Percentiles rank a stretch among this genome's conserved stretches.
These are phyloP conservation scores for Pleurozium schreberi DNA, from an alignment of 225 moss, liverwort and hornwort species.

Conservation along the genomic window DNA sequence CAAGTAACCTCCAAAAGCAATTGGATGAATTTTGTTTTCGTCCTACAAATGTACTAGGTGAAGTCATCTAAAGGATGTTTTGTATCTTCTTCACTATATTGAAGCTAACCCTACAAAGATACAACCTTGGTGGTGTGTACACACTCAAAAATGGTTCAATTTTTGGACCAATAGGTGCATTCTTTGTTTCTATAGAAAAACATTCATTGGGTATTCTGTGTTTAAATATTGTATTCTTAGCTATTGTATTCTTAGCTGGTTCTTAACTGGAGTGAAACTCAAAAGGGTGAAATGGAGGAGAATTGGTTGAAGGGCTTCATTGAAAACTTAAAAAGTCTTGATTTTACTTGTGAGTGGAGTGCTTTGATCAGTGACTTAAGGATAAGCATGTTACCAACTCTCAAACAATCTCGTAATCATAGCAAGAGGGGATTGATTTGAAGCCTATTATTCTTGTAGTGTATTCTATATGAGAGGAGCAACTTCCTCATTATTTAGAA, in stretches of 20 bases:
- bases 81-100: not conserved
- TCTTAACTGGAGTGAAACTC: not conserved
- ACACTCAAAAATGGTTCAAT: not conserved
- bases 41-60: not conserved
- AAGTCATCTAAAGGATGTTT: not conserved
- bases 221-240: too few species aligned
- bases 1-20: not conserved
- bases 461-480: too few species aligned
- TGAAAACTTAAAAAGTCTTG: not conserved
- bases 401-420: not conserved
- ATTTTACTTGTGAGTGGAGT: not conserved
- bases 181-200: not conserved
- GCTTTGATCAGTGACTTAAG: not conserved
- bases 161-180: not conserved
- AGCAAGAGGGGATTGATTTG: not conserved
- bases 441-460: not conserved
- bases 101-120: not conserved
- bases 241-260: too few species aligned
- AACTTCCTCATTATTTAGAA: not conserved
- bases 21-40: not conserved
- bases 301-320: not conserved
- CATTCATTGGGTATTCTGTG: fast-evolving
- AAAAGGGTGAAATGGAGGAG: not conserved
- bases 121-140: fast-evolving
- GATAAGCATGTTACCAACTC: too few species aligned